Conservation (phyloP, 805 yeast species). For the Nakazawaea holstii region DNA sequence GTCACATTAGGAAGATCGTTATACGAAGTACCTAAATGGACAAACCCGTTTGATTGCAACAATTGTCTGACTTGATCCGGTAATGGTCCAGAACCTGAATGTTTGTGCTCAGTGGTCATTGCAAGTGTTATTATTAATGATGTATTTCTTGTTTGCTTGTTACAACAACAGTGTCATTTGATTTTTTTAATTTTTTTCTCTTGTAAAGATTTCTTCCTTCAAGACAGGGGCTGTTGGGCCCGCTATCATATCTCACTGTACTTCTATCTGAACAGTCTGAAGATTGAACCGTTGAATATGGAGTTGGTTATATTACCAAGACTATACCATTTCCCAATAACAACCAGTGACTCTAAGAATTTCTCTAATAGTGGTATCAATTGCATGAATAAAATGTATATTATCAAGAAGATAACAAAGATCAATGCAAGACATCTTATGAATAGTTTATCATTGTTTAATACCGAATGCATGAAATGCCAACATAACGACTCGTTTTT, state of each 20-base stretch:
- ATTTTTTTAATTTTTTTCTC: background rate
- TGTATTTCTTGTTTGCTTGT: too few relatives aligned
- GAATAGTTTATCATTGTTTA: background rate
- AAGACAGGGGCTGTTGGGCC: background rate
- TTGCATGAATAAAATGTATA: background rate
- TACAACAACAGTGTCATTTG: too few relatives aligned
- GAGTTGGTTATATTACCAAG: background rate
- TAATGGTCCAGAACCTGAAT: conserved; percentile 16
- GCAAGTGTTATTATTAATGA: too few relatives aligned
- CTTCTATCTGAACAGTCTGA: background rate
- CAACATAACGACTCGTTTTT: background rate
- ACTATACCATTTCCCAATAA: conserved; percentile 2
- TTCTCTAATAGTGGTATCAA: background rate
- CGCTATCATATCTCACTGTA: background rate
- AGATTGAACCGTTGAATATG: background rate
- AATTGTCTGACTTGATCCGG: conserved; percentile 34
- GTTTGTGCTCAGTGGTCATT: background rate
- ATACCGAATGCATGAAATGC: background rate
- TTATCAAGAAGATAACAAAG: background rate
- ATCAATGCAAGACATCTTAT: background rate
- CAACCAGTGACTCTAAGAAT: conserved; percentile 1
- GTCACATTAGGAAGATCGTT: conserved; percentile 76
- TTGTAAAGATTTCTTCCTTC: background rate
- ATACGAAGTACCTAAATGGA: conserved; percentile 79
- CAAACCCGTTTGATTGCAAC: conserved; percentile 57